Percentiles rank a stretch among this genome's conserved stretches.
Evolutionary conservation across 805 yeast species (phyloP).

Genomic region (Myxozyma geophila): DNA sequence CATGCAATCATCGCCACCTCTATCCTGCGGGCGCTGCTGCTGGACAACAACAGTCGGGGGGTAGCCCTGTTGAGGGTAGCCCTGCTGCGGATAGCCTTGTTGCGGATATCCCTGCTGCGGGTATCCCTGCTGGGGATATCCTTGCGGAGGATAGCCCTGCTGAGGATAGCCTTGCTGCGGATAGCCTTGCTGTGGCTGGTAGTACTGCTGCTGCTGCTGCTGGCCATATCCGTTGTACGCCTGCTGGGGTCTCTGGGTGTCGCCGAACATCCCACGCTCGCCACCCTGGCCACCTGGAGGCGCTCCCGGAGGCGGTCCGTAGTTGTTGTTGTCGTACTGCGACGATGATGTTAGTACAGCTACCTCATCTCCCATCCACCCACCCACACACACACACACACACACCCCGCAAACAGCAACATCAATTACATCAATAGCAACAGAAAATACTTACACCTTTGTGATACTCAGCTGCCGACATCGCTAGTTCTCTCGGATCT

Average conservation of each 20-base stretch:
- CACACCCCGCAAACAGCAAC: too few relatives aligned
- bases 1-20: constrained; percentile 27
- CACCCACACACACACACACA: too few relatives aligned
- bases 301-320: constrained; percentile 31
- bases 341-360: background rate
- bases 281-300: constrained; percentile 15
- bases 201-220: constrained; percentile 29
- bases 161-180: constrained; percentile 26
- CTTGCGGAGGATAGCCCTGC: constrained; percentile 26
- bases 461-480: constrained; percentile 35
- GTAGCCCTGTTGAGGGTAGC: constrained; percentile 27
- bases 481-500: background rate
- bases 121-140: constrained; percentile 23
- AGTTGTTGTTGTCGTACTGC: constrained; percentile 19
- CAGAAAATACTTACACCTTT: constrained; percentile 18
- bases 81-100: constrained; percentile 22
- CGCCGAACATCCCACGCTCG: constrained; percentile 16
- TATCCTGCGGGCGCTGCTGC: constrained; percentile 26
- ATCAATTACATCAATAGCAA: background rate
- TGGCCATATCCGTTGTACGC: constrained; percentile 20
- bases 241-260: too few relatives aligned
- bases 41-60: constrained; percentile 22
- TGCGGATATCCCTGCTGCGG: constrained; percentile 18
- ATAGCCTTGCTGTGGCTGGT: background rate
- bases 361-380: too few relatives aligned